These are phyloP conservation scores for Colletotrichum sp. DNA, from an alignment of 2,329 filamentous ascomycete species.

Conservation along the genomic window DNA sequence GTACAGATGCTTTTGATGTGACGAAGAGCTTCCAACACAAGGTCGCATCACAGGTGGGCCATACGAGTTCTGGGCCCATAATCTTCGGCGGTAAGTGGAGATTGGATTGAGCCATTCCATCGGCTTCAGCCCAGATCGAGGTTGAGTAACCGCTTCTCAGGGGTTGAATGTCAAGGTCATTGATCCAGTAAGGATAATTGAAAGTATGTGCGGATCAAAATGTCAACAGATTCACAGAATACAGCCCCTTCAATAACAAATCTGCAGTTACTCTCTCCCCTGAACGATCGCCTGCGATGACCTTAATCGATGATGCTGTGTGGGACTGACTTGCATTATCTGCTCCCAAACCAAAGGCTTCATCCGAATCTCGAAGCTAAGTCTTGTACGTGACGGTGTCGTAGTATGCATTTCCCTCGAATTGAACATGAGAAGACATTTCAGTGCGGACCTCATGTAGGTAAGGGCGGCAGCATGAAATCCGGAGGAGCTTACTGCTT, in stretches of 20 bases:
- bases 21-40: not conserved
- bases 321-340: not conserved
- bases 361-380: not conserved
- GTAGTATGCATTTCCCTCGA: not conserved
- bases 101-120: not conserved
- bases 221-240: no score
- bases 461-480: not conserved
- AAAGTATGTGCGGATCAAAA: no score
- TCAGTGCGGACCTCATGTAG: not conserved
- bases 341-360: not conserved
- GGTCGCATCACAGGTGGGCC: not conserved
- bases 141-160: no score
- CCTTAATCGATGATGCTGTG: not conserved
- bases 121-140: not conserved
- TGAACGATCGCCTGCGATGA: not conserved
- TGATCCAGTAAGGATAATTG: no score
- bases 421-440: not conserved
- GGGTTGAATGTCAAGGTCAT: no score
- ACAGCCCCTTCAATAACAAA: no score
- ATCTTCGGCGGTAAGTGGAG: not conserved
- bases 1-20: not conserved
- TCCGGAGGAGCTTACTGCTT: not conserved
- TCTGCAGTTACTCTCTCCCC: not conserved
- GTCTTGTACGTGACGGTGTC: not conserved
- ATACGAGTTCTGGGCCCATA: not conserved